Conservation (phyloP, 371 early-diverging fungal genomes). For the Dichotomocladium elegans region DNA sequence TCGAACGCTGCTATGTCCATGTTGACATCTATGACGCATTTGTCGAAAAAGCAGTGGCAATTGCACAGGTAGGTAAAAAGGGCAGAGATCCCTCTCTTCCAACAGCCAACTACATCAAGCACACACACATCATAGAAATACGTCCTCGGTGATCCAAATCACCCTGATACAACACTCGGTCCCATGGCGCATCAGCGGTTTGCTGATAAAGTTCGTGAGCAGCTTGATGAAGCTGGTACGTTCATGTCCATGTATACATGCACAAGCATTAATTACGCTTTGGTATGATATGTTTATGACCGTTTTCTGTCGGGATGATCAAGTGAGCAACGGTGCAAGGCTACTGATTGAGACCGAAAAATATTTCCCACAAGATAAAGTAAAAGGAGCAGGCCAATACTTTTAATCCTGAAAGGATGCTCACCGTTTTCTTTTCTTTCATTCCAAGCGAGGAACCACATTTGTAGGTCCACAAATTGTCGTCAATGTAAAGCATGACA, state of each 20-base stretch:
- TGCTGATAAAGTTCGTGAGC: constrained; percentile 68
- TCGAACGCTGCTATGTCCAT: constrained; percentile 86
- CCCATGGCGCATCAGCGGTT: constrained; percentile 73
- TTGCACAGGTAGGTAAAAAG: constrained; percentile 46
- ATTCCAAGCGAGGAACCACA: constrained; percentile 56
- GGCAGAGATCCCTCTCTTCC: not conserved
- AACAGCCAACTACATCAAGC: not conserved
- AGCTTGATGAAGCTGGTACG: constrained; percentile 67
- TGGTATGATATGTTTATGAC: too few relatives aligned
- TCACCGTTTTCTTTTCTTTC: too few relatives aligned
- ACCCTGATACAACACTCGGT: constrained; percentile 68
- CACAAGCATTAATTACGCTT: too few relatives aligned
- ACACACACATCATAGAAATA: constrained; percentile 23
- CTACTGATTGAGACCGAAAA: constrained; percentile 54
- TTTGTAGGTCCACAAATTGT: constrained; percentile 80
- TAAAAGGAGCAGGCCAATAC: too few relatives aligned
- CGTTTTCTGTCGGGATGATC: too few relatives aligned
- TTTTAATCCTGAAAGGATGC: too few relatives aligned
- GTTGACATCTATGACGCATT: constrained; percentile 71
- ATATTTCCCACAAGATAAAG: constrained; percentile 62
- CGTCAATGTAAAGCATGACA: constrained; percentile 66
- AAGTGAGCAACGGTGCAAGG: constrained; percentile 66
- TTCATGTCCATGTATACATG: too few relatives aligned
- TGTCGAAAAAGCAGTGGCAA: constrained; percentile 60
- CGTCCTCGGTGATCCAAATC: constrained; percentile 66